These are phyloP conservation scores for Lipomyces spencermartinsiae DNA, from an alignment of 805 yeast genomes.

Conservation along the genomic window DNA sequence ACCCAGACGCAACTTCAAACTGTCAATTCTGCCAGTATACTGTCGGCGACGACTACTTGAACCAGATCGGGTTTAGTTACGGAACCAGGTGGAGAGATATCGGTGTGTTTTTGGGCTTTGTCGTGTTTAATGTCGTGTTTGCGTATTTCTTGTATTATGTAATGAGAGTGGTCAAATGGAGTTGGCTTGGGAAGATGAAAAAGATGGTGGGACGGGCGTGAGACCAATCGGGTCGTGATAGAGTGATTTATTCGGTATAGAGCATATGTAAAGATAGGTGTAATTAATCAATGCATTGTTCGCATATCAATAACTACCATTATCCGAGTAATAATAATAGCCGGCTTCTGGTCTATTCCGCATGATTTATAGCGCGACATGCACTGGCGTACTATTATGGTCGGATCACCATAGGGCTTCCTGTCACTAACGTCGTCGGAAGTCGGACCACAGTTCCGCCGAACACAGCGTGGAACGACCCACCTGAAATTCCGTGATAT, in stretches of 20 bases:
- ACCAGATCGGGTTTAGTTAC: conserved; percentile 43
- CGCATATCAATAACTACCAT: background rate
- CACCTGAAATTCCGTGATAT: no score
- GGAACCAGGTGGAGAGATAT: conserved; percentile 59
- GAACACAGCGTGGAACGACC: no score
- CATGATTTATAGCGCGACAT: no score
- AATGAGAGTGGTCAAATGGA: conserved; percentile 3
- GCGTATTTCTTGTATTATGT: conserved; percentile 12
- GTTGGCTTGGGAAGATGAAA: background rate
- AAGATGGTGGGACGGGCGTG: background rate
- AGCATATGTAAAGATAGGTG: background rate
- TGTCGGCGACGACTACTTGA: conserved; percentile 65
- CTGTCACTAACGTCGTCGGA: background rate
- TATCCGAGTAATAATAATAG: no score
- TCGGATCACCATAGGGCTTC: background rate
- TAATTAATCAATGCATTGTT: background rate
- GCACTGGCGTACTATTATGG: background rate
- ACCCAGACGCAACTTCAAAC: conserved; percentile 52
- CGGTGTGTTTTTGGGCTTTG: conserved; percentile 60
- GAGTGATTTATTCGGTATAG: background rate
- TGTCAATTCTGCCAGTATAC: conserved; percentile 68
- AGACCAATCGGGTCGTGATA: background rate
- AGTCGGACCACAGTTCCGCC: background rate
- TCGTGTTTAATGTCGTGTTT: conserved; percentile 49
- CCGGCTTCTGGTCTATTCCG: no score